phyloP scores from a whole-genome alignment of 208 protist species.

The Leishmania aethiopica region DNA sequence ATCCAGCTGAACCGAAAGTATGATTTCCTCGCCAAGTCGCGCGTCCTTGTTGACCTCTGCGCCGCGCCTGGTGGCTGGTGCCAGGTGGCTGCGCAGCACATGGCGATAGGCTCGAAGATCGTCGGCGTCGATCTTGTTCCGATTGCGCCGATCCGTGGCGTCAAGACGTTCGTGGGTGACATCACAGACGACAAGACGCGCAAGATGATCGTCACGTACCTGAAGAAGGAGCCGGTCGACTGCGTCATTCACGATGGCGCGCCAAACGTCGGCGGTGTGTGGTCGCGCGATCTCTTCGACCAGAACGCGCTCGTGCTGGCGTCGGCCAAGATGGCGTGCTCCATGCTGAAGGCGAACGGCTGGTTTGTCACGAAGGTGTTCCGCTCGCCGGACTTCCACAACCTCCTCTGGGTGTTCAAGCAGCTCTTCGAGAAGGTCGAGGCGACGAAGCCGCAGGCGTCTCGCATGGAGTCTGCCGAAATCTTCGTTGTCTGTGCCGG shows the following conservation, averaged over 20 bases:
- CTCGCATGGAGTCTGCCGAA: constrained; percentile 98
- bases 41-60: constrained; percentile 95
- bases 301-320: constrained; percentile 96
- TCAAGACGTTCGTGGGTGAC: constrained; percentile 97
- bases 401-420: constrained; percentile 98
- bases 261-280: constrained; percentile 99
- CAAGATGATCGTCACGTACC: constrained; percentile 91
- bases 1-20: constrained; percentile 99
- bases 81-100: constrained; percentile 96
- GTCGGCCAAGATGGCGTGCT: constrained; percentile 96
- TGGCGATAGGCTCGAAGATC: constrained; percentile 95
- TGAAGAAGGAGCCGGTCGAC: constrained; percentile 95
- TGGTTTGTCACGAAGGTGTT: constrained; percentile 99
- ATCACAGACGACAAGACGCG: constrained; percentile 98
- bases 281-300: constrained; percentile 98
- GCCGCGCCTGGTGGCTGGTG: constrained; percentile 98
- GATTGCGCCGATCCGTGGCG: constrained; percentile 97
- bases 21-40: constrained; percentile 96
- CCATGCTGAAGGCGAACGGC: constrained; percentile 93
- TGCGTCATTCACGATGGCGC: constrained; percentile 99
- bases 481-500: constrained; percentile 99
- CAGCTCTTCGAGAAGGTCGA: constrained; percentile 99
- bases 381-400: constrained; percentile 98
- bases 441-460: constrained; percentile 97
- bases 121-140: constrained; percentile 98